A percentile compares a stretch with the other conserved stretches of the same genome.
Evolutionary conservation across 345 rosid genomes (phyloP).

Genomic region (Abelmoschus esculentus): DNA sequence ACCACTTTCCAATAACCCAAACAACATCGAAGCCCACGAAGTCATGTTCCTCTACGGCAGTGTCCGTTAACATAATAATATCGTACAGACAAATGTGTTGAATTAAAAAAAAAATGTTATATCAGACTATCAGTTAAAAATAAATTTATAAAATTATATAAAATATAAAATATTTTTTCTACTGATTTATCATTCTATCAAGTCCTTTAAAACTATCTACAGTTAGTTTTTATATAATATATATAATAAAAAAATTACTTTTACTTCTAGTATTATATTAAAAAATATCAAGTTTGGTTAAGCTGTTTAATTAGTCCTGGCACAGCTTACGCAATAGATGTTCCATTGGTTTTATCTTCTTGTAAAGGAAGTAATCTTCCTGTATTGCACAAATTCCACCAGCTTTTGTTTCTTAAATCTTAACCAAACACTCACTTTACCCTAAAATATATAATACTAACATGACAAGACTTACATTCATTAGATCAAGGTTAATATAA

Average conservation of each 20-base stretch:
- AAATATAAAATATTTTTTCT: no score
- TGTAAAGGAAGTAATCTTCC: constrained; percentile 3
- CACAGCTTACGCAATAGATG: not conserved
- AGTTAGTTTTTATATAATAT: no score
- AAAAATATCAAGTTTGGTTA: not conserved
- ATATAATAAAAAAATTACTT: no score
- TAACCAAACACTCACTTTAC: not conserved
- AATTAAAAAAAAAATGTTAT: no score
- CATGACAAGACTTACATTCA: not conserved
- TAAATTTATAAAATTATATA: no score
- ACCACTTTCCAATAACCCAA: constrained; percentile 11
- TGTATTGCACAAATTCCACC: not conserved
- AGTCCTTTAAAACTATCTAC: not conserved
- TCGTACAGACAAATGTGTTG: no score
- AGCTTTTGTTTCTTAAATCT: not conserved
- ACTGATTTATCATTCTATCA: no score
- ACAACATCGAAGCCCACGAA: constrained; percentile 5
- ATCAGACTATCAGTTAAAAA: no score
- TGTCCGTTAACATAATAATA: not conserved
- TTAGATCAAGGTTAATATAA: not conserved
- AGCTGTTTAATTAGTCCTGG: constrained; percentile 4
- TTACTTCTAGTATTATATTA: not conserved
- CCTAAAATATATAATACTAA: not conserved
- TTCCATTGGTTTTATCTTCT: not conserved
- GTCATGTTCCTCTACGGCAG: constrained; percentile 16